phyloP scores from a whole-genome alignment of 768 basidiomycete species.

The Pisolithus albus region DNA sequence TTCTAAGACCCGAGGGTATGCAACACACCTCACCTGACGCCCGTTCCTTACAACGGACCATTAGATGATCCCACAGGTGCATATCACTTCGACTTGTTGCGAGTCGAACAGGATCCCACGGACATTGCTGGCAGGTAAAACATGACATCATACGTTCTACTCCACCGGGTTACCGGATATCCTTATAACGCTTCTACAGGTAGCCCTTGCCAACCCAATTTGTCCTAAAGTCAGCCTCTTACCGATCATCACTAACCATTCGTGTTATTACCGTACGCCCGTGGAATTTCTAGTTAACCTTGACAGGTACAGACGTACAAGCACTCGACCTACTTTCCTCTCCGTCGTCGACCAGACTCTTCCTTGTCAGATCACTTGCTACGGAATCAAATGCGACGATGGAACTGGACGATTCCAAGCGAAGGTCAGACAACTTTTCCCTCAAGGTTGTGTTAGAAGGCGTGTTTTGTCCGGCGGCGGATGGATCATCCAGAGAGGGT shows the following conservation, averaged over 20 bases:
- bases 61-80: slow-evolving; percentile 33
- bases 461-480: slow-evolving; percentile 38
- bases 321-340: slow-evolving; percentile 44
- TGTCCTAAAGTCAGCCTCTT: slow-evolving; percentile 2
- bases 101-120: too few relatives aligned
- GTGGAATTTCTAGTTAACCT: slow-evolving; percentile 44
- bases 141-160: slow-evolving; percentile 26
- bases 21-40: not conserved
- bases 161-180: not conserved
- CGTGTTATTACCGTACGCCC: slow-evolving; percentile 41
- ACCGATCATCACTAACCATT: not conserved
- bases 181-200: slow-evolving; percentile 21
- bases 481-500: slow-evolving; percentile 12
- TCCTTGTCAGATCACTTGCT: slow-evolving; percentile 40
- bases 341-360: slow-evolving; percentile 34
- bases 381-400: slow-evolving; percentile 43
- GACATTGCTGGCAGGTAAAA: too few relatives aligned
- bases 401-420: slow-evolving; percentile 25
- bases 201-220: slow-evolving; percentile 46
- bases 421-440: slow-evolving; percentile 44
- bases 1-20: slow-evolving; percentile 30
- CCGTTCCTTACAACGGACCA: not conserved
- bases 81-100: too few relatives aligned
- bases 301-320: slow-evolving; percentile 38
- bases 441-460: slow-evolving; percentile 35